phyloP scores from a whole-genome alignment of 768 basidiomycete genomes.

The Crassisporium funariophilum region DNA sequence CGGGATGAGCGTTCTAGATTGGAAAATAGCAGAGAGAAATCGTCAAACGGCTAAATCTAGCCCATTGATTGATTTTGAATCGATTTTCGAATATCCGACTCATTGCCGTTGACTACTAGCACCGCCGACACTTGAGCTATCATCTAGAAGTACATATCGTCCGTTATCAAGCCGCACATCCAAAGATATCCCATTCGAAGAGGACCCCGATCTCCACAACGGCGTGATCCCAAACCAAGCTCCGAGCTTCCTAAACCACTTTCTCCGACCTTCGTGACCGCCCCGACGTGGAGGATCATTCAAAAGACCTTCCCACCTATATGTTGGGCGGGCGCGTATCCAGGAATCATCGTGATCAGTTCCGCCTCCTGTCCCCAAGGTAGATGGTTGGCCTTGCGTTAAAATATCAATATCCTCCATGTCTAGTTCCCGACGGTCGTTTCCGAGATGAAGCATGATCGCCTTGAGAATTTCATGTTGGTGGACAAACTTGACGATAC shows the following conservation, averaged over 20 bases:
- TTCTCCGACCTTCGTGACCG: slow-evolving; percentile 32
- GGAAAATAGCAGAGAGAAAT: no score
- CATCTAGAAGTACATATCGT: slow-evolving; percentile 51
- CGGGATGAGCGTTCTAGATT: no score
- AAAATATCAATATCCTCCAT: slow-evolving; percentile 66
- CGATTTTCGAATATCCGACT: no score
- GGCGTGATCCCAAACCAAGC: slow-evolving; percentile 74
- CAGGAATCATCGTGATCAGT: slow-evolving; percentile 68
- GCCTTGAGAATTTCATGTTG: slow-evolving; percentile 39
- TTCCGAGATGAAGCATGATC: slow-evolving; percentile 64
- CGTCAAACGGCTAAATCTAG: no score
- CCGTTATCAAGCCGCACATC: slow-evolving; percentile 61
- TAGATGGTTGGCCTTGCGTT: slow-evolving; percentile 51
- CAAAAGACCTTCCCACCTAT: slow-evolving; percentile 72
- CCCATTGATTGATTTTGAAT: no score
- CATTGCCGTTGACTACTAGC: no score
- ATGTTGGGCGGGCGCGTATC: slow-evolving; percentile 62
- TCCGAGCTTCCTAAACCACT: slow-evolving; percentile 55
- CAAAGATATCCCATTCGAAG: slow-evolving; percentile 59
- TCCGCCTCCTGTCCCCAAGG: slow-evolving; percentile 66
- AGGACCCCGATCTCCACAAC: slow-evolving; percentile 52
- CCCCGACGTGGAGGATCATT: slow-evolving; percentile 50
- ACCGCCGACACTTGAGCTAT: no score
- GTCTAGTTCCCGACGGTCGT: slow-evolving; percentile 50
- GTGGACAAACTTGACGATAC: background rate